Evolutionary conservation across 2,329 filamentous ascomycete species (phyloP), one percentile per base, ranked within the genome.

Genomic region (Cladosporium sp.): DNA sequence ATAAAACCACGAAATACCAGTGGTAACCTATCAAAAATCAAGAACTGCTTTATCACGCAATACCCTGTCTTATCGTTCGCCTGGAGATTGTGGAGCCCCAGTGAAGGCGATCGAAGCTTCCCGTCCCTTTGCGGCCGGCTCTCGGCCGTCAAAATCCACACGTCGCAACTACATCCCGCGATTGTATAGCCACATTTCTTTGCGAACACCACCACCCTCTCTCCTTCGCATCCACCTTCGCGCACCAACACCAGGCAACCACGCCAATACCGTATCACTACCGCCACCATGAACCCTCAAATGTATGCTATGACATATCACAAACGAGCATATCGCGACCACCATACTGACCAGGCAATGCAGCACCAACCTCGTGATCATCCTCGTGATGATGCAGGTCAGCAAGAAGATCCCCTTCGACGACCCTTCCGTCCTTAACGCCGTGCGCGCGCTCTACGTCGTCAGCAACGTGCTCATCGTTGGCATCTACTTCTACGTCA

Each of bases 381-480:
- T 96, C 83, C 88, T 97, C 73, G 91, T 91, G 78, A 96, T 97
- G 90, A 97, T 98, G 92, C 94, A 97, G 86, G 91, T 96, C 68
- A 91, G 93, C 74, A 98, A 98, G 87, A 92, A 90, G 81, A 89
- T 99, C 68, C 92, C 93, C 58, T 97, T 98, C 76, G 94, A 98
- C 32, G 90, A 98, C 76, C 92, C 88, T n/a, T 83, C 85, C 68
- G 87, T 90, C 57, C 82, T 91, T 65, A 85, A 86, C 72, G 80
- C 83, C 66, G 86, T 90, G 66, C 88, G 89, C 74, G 84, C 79
- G 46, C 78, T 88, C 69, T 91, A 91, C 79, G 71, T 91, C 66
- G 74, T 88, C 70, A 89, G 88, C 71, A 91, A 99, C 80, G 69
- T 97, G 70, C 85, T 98, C 80, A 98, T 99, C 76, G 84, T 90